These are phyloP conservation scores for Pseudocercospora crystallina DNA, from an alignment of 2,329 filamentous ascomycete species.

Conservation along the genomic window DNA sequence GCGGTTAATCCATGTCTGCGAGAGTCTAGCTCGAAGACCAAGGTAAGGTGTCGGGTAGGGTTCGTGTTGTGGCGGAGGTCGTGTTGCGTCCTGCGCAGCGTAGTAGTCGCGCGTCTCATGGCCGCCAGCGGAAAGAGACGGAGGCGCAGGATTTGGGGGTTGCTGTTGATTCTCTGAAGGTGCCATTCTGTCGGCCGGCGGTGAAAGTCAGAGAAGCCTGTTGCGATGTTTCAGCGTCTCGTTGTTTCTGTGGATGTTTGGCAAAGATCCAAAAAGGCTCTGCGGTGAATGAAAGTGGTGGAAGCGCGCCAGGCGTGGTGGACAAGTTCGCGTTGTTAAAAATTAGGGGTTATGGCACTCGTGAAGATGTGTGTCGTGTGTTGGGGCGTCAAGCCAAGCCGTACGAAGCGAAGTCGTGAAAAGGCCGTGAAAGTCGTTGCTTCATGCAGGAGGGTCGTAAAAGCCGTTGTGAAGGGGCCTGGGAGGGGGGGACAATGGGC, in stretches of 20 bases:
- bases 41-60: constrained; percentile 85
- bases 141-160: constrained; percentile 55
- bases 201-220: constrained; percentile 31
- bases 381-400: not conserved
- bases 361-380: constrained; percentile 4
- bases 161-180: constrained; percentile 55
- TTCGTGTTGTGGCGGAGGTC: constrained; percentile 61
- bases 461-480: no score
- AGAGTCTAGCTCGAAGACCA: constrained; percentile 81
- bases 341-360: not conserved
- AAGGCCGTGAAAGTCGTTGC: no score
- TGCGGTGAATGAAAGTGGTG: not conserved
- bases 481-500: no score
- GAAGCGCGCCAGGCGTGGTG: constrained; percentile 12
- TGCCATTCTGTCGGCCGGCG: constrained; percentile 41
- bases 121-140: constrained; percentile 60
- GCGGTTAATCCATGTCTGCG: constrained; percentile 95
- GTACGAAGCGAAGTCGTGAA: not conserved
- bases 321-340: not conserved
- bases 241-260: not conserved
- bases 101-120: constrained; percentile 64
- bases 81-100: constrained; percentile 55
- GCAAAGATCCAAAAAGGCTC: not conserved
- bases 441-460: no score
- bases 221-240: constrained; percentile 12